phyloP scores from a whole-genome alignment of 495 filamentous ascomycete species.

The Parathielavia hyrcaniae region DNA sequence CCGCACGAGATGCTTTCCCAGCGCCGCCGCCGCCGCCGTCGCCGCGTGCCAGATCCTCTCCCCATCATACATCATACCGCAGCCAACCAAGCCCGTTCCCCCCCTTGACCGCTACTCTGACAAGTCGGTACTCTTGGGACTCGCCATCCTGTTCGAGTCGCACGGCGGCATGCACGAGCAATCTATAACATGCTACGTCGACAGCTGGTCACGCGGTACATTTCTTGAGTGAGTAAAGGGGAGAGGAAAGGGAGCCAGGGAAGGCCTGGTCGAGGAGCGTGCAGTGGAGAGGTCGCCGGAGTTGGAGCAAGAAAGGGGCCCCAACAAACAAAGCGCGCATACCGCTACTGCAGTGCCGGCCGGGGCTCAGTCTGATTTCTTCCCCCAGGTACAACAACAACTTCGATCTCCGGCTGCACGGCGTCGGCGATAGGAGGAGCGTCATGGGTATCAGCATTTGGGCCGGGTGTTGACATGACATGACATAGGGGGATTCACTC shows the following conservation, averaged over 20 bases:
- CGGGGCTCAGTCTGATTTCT: background rate
- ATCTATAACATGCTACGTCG: conserved; percentile 4
- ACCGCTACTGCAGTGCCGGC: background rate
- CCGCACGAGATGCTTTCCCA: background rate
- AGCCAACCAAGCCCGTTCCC: background rate
- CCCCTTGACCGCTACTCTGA: conserved; percentile 7
- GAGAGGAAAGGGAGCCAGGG: background rate
- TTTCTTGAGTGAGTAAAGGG: background rate
- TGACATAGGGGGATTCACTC: no score
- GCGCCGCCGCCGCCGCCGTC: background rate
- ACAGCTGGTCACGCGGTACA: conserved; percentile 2
- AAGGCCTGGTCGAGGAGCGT: background rate
- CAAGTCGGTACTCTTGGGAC: background rate
- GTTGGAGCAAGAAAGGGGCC: background rate
- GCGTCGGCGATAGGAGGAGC: background rate
- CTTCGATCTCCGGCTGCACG: background rate
- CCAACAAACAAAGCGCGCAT: conserved; percentile 2
- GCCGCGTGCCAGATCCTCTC: conserved; percentile 2
- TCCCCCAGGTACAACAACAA: background rate
- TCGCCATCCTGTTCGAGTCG: background rate
- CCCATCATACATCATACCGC: no score
- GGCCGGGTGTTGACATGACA: background rate
- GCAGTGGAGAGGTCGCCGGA: background rate
- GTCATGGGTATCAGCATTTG: background rate
- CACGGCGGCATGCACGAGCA: conserved; percentile 5